Base-by-base conservation (phyloP, 306 rosid genomes). In the Quillaja saponaria region DNA sequence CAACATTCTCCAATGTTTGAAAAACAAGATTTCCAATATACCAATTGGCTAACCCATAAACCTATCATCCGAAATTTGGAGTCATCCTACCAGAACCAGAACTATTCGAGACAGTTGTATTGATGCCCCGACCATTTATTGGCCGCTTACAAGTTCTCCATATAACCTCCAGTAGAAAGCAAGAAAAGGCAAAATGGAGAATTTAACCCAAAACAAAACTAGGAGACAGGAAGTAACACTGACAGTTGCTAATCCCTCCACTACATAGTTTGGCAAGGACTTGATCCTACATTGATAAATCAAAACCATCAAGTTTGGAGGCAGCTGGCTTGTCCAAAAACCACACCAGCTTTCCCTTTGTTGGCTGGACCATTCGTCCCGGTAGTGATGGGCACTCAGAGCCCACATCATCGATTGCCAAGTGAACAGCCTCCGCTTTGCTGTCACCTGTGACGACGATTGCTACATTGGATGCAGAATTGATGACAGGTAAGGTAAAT, bases 401-500 rank as follows among this genome's bases (percentile, higher is more conserved):
- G 78, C 77, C 86, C 16, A 38, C 58, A 3, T 80, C 81, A 6
- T 82, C 90, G 0, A 94, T 71, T 58, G 95, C 95, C 63, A 73
- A 64, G 71, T 73, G 90, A n/a, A 77, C 86, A 10, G 95, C 86
- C 67, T 94, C 90, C 0, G 96, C 97, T 70, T 85, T 94, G 81
- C 71, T 64, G 37, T 87, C 95, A 6, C 91, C 85, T 0, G 87
- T 75, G 56, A 69, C 95, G 0, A 90, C 90, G 63, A 90, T 49
- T 0, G 85, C 96, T 13, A 94, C 96, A 20, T 87, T 87, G 74
- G 99, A 83, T 0, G 99, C 95, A 5, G 95, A 94, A 82, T 94
- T 94, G 84, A 94, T 87, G 64, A 94, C 99, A 0, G 97, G 97
- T 80, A 94, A 59, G 55, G 96, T 94, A 81, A 94, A 87, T 40